Evolutionary conservation across 768 basidiomycete genomes (phyloP).

Genomic region (Russula emetica): DNA sequence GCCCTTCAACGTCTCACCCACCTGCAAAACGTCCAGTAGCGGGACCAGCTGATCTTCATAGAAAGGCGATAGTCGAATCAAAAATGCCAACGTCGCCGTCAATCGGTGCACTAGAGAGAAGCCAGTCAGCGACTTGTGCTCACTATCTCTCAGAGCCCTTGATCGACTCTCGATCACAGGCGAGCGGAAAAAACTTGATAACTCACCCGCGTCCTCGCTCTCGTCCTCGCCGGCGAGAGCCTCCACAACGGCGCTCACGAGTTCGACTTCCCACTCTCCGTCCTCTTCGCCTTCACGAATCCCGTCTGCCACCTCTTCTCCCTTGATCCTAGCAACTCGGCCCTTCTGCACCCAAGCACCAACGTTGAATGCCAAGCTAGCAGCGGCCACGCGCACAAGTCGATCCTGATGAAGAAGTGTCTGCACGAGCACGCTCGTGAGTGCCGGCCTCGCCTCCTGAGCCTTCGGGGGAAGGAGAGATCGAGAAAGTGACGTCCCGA

Average conservation of each 20-base stretch:
- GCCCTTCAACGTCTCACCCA: slow-evolving; percentile 48
- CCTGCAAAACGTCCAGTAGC: slow-evolving; percentile 69
- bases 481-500: slow-evolving; percentile 45
- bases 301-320: slow-evolving; percentile 32
- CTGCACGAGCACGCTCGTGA: slow-evolving; percentile 58
- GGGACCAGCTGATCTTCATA: slow-evolving; percentile 50
- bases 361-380: slow-evolving; percentile 76
- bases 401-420: slow-evolving; percentile 66
- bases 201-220: slow-evolving; percentile 78
- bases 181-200: slow-evolving; percentile 2
- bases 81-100: slow-evolving; percentile 69
- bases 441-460: slow-evolving; percentile 32
- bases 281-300: slow-evolving; percentile 47
- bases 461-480: slow-evolving; percentile 39
- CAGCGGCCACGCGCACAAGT: slow-evolving; percentile 69
- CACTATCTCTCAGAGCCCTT: background rate
- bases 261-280: slow-evolving; percentile 83
- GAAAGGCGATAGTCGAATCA: slow-evolving; percentile 71
- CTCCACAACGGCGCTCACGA: slow-evolving; percentile 78
- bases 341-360: slow-evolving; percentile 61
- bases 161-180: background rate
- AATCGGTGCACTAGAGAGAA: slow-evolving; percentile 68
- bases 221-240: slow-evolving; percentile 65
- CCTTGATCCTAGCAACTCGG: slow-evolving; percentile 44
- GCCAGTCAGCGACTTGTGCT: background rate